These are phyloP conservation scores for Nemania sp. DNA, from an alignment of 2,329 filamentous ascomycete species.

Conservation along the genomic window DNA sequence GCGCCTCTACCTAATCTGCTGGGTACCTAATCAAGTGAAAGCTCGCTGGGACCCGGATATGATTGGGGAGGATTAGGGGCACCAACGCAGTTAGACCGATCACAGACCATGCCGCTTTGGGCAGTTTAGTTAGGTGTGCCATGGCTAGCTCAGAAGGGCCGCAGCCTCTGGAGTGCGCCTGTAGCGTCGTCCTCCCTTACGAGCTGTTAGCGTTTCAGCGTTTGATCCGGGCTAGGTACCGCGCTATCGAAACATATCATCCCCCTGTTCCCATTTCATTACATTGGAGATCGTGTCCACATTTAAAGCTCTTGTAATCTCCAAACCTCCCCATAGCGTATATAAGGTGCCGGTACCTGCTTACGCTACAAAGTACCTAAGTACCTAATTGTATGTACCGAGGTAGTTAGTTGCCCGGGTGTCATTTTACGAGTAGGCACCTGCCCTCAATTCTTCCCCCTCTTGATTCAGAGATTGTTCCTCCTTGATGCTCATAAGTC, in stretches of 20 bases:
- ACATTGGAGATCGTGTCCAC: constrained; percentile 13
- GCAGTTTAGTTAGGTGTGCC: constrained; percentile 18
- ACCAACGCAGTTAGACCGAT: constrained; percentile 19
- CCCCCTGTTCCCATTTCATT: constrained; percentile 15
- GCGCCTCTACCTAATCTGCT: constrained; percentile 30
- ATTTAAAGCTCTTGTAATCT: constrained; percentile 28
- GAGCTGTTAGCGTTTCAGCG: constrained; percentile 8
- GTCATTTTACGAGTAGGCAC: too few species aligned
- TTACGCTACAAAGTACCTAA: not conserved
- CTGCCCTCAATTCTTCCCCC: too few species aligned
- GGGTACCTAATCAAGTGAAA: constrained; percentile 23
- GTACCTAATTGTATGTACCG: too few species aligned
- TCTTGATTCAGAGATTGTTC: too few species aligned
- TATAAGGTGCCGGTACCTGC: not conserved
- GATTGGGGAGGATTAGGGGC: constrained; percentile 26
- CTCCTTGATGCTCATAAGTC: too few species aligned
- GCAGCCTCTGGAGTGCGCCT: too few species aligned
- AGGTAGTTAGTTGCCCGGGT: too few species aligned
- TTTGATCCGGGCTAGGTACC: not conserved
- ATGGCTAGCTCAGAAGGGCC: constrained; percentile 7
- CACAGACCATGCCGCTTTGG: constrained; percentile 18
- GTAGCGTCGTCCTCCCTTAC: not conserved
- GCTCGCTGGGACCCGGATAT: constrained; percentile 20
- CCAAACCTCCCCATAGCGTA: not conserved
- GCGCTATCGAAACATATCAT: constrained; percentile 13